Conservation (phyloP, 192 early-diverging fungal genomes). For the Pilobolus umbonatus region DNA sequence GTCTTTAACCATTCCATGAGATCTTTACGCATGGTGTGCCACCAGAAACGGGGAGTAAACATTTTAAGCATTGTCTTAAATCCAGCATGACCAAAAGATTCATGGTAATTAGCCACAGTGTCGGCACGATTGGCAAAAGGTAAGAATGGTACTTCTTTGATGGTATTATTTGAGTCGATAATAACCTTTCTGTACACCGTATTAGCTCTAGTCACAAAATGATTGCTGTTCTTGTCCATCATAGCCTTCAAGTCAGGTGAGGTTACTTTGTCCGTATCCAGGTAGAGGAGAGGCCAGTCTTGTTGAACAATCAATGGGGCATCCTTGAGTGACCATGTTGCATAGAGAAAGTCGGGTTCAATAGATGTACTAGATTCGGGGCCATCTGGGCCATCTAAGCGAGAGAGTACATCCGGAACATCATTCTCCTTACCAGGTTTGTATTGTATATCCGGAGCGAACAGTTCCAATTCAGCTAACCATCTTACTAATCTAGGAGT, state of each 20-base stretch:
- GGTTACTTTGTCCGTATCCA: neutral
- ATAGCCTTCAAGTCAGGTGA: neutral
- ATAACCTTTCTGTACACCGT: neutral
- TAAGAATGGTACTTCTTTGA: too few relatives aligned
- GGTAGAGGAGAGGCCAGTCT: slow-evolving; percentile 7
- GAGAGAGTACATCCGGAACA: neutral
- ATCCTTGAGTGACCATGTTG: too few relatives aligned
- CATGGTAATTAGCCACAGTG: slow-evolving; percentile 1
- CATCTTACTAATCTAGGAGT: neutral
- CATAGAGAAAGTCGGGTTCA: too few relatives aligned
- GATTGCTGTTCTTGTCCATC: neutral
- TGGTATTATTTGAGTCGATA: neutral
- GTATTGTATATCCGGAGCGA: slow-evolving; percentile 5
- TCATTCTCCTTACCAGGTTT: slow-evolving; percentile 2
- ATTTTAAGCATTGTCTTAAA: neutral
- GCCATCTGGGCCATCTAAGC: neutral
- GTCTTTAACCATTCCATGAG: neutral
- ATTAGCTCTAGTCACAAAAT: neutral
- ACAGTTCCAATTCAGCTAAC: slow-evolving; percentile 7
- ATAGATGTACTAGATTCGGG: too few relatives aligned
- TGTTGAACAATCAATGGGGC: neutral
- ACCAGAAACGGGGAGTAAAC: slow-evolving; percentile 9
- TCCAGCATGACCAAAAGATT: neutral
- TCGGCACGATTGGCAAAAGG: neutral
- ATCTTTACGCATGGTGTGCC: slow-evolving; percentile 10